Percentiles rank a stretch among this genome's conserved stretches.
These are phyloP conservation scores for Xanthoparmelia taractica DNA, from an alignment of 495 filamentous ascomycete genomes.

Conservation along the genomic window DNA sequence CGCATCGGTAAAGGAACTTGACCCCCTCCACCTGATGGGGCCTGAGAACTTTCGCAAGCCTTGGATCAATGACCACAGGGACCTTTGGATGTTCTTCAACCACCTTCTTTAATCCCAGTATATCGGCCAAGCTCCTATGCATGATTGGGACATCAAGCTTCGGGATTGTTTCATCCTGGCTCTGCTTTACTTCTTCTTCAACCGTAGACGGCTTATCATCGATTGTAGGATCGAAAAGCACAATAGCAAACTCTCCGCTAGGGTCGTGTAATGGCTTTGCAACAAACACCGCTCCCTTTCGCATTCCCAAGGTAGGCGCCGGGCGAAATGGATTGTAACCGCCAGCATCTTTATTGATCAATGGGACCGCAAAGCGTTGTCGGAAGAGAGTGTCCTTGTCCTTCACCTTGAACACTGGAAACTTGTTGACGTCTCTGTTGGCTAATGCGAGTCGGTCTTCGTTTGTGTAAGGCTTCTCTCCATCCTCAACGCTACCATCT, in stretches of 20 bases:
- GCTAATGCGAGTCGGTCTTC: constrained; percentile 80
- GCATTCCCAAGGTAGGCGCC: constrained; percentile 78
- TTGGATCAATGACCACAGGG: constrained; percentile 94
- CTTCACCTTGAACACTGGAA: constrained; percentile 81
- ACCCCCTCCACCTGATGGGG: constrained; percentile 98
- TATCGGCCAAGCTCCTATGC: constrained; percentile 92
- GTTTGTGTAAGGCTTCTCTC: constrained; percentile 78
- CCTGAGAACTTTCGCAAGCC: constrained; percentile 79
- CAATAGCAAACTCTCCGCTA: constrained; percentile 91
- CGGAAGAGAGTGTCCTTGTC: constrained; percentile 78
- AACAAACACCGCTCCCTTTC: constrained; percentile 75
- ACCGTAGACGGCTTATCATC: constrained; percentile 57
- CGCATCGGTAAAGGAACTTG: constrained; percentile 92
- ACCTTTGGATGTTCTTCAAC: constrained; percentile 77
- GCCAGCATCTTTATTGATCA: constrained; percentile 68
- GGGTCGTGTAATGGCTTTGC: constrained; percentile 92
- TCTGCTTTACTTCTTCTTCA: constrained; percentile 45
- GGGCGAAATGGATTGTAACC: constrained; percentile 70
- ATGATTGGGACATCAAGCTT: constrained; percentile 74
- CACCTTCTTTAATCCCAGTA: constrained; percentile 87
- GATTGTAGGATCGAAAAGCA: constrained; percentile 89
- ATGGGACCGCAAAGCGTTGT: constrained; percentile 74
- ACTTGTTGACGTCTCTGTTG: constrained; percentile 81
- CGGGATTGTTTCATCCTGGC: constrained; percentile 42
- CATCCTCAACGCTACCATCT: constrained; percentile 58